phyloP scores from a whole-genome alignment of 176 grass and related monocot species.

The Carex myosuroides region DNA sequence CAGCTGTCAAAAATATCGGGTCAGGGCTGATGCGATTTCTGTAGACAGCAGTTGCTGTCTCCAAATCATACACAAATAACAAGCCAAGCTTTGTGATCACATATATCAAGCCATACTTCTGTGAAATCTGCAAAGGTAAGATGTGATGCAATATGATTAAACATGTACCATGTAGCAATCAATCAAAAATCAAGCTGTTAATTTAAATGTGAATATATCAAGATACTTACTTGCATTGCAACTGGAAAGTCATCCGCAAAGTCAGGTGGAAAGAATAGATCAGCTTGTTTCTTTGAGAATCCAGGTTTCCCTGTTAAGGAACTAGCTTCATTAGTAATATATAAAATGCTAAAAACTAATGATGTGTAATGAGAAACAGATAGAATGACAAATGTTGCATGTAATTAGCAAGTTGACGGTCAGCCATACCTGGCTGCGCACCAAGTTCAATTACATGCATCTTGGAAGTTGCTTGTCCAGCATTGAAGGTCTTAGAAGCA shows the following conservation, averaged over 20 bases:
- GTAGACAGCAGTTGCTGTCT: constrained; percentile 87
- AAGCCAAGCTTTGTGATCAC: constrained; percentile 96
- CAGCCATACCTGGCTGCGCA: constrained; percentile 66
- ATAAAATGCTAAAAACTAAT: not conserved
- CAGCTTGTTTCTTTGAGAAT: constrained; percentile 96
- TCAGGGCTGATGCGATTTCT: constrained; percentile 98
- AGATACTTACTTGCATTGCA: constrained; percentile 74
- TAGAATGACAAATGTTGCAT: not conserved
- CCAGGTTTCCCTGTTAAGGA: constrained; percentile 62
- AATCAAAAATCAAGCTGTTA: not conserved
- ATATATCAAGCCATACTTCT: constrained; percentile 90
- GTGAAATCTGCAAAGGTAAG: constrained; percentile 61
- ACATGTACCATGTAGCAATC: not conserved
- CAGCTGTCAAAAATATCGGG: constrained; percentile 92
- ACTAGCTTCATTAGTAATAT: not conserved
- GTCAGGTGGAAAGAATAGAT: constrained; percentile 93
- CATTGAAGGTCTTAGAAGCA: constrained; percentile 78
- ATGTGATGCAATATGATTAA: constrained; percentile 24
- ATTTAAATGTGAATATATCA: not conserved
- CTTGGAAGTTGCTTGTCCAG: constrained; percentile 87
- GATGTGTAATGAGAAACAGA: not conserved
- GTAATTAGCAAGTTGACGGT: not conserved
- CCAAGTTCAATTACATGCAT: constrained; percentile 96
- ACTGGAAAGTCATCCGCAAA: constrained; percentile 98
- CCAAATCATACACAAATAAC: constrained; percentile 97